Base-by-base conservation (phyloP, 306 rosid species). In the Lathyrus aphaca region DNA sequence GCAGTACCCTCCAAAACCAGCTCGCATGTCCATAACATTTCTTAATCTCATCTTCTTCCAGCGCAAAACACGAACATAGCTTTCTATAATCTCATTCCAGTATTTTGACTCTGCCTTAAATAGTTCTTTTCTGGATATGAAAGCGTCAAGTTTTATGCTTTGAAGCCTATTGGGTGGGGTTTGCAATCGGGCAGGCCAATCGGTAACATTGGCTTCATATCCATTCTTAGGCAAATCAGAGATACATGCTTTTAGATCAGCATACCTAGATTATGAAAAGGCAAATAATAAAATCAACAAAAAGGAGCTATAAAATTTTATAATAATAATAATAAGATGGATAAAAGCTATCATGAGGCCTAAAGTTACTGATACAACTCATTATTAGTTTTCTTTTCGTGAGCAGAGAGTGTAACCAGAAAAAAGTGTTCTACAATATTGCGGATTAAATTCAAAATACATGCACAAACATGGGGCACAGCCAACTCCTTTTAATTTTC, bases 21-120 rank as follows among this genome's bases (percentile, higher is more conserved):
- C 98, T 88, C 83, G 86, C 98, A 94, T 94, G 86, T 94, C 98
- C 96, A 94, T 82, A 60, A 84, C 90, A 77, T 94, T 94, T 86
- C 98, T 88, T 75, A 90, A 51, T 82, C 75, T 77, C 18, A 82
- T 59, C 75, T 87, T 80, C 75, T 89, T 95, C 96, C 97, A 91
- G 58, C 70, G 80, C 30, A 86, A 84, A 71, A 59, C 79, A 58
- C 90, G 86, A 6, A 86, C 85, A 76, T 80, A 89, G 66, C 86
- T 71, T 66, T 14, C 90, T 78, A 94, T 64, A 57, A 87, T 84
- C 11, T 88, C 97, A 64, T 81, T 62, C 91, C 89, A 87, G 81
- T 95, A 91, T 79, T 76, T 87, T 35, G 87, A 84, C 79, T 95
- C 99, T 62, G 97, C 95, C 75, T 9, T 84, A 77, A 88, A 95